Evolutionary conservation across 2,329 filamentous ascomycete species (phyloP), one percentile per base, ranked within the genome.

Genomic region (Pyrenochaeta sp.): DNA sequence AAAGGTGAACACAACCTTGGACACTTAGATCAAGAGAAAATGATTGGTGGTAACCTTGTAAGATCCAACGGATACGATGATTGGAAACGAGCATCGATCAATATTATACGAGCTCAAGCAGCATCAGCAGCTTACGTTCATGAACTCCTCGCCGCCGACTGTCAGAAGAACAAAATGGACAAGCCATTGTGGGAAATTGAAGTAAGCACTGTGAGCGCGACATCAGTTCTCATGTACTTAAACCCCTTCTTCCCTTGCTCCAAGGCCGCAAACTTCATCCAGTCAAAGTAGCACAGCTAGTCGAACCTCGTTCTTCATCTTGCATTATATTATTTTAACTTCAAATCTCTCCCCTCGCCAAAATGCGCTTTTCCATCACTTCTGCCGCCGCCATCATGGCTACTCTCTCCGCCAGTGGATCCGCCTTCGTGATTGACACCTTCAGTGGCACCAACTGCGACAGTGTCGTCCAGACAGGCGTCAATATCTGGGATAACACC

Each of bases 401-500:
- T 35, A 12, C 14, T 36, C 33, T 36, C 33, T 4, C 33, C 17
- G n/a, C n/a, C 17, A 15, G 33, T 36, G 33, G 33, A 15, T 36
- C 33, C n/a, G 33, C 33, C 33, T 36, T 36, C n/a, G 33, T 36
- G 14, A 15, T 36, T 36, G 33, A 36, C 33, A 36, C 33, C 33
- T 36, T 36, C 33, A 15, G 14, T 15, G 33, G 33, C 33, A 15
- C 18, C 20, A 43, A 30, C 42, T 56, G 52, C 37, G 20, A 14
- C 37, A 14, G 27, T 18, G 6, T 20, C 37, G 39, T 40, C 18
- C 42, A 51, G 27, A 44, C 9, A 10, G n/a, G 18, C 27, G 52
- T 56, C 47, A 56, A 56, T 21, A 40, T 32, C 23, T 56, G 52
- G 52, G 52, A 56, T 47, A 48, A 48, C 43, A 56, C 52, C n/a